Evolutionary conservation across 106 monocot genomes (phyloP).

Genomic region (Apostasia shenzhenica): DNA sequence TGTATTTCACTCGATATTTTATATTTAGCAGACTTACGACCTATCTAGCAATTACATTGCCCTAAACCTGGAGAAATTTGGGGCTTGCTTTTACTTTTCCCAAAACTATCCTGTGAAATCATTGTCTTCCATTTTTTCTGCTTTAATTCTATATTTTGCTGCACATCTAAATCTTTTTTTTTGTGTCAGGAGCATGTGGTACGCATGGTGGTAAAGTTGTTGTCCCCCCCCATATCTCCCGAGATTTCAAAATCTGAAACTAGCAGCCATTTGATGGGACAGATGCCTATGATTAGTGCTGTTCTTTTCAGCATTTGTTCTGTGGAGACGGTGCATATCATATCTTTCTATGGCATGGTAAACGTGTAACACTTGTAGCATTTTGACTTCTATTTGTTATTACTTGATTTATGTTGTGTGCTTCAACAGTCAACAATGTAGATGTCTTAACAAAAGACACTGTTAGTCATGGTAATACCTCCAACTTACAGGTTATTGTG

Average conservation of each 20-base stretch:
- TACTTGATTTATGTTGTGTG: too few relatives aligned
- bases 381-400: too few relatives aligned
- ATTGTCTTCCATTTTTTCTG: neutral
- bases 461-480: too few relatives aligned
- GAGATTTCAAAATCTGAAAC: conserved; percentile 35
- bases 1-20: too few relatives aligned
- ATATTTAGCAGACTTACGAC: too few relatives aligned
- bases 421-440: too few relatives aligned
- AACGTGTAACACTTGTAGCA: neutral
- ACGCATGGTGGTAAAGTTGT: conserved; percentile 56
- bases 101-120: neutral
- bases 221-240: conserved; percentile 53
- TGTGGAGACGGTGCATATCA: conserved; percentile 77
- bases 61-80: too few relatives aligned
- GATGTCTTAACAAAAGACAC: too few relatives aligned
- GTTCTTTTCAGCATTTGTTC: conserved; percentile 51
- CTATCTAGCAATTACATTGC: too few relatives aligned
- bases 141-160: neutral
- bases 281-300: conserved; percentile 75
- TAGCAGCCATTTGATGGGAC: conserved; percentile 47
- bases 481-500: too few relatives aligned
- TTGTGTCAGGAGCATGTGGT: conserved; percentile 75
- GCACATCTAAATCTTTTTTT: neutral
- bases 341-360: conserved; percentile 91
- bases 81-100: neutral